Conservation (phyloP, 257 asterid genomes). For the Striga asiatica region DNA sequence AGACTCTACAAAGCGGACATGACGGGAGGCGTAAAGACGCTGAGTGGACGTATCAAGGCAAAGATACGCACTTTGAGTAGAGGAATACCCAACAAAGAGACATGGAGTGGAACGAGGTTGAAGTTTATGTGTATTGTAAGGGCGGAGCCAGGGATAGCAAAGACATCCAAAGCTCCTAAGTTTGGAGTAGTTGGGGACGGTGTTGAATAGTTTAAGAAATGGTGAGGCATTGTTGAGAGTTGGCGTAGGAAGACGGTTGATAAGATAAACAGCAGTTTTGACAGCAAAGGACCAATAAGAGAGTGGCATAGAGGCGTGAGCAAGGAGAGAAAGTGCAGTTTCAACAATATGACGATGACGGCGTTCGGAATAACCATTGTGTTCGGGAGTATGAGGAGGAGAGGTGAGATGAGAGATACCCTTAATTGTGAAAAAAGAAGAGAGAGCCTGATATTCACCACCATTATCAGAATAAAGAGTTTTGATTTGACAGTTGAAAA, state of each 20-base stretch:
- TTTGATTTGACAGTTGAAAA: not conserved
- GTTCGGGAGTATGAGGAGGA: conserved; percentile 13
- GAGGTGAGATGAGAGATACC: conserved; percentile 14
- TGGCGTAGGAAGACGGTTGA: not conserved
- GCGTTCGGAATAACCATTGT: conserved; percentile 8
- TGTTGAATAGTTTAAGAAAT: too few relatives aligned
- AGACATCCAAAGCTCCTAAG: not conserved
- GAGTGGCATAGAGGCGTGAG: not conserved
- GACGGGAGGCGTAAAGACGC: not conserved
- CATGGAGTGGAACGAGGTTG: not conserved
- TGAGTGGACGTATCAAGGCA: not conserved
- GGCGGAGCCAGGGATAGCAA: not conserved
- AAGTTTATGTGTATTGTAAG: not conserved
- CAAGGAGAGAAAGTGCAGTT: not conserved
- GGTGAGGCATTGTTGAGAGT: not conserved
- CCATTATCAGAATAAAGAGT: not conserved
- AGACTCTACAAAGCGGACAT: not conserved
- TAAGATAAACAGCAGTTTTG: not conserved
- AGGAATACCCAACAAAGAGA: not conserved
- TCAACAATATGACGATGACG: conserved; percentile 10
- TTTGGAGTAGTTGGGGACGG: not conserved
- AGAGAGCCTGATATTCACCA: not conserved
- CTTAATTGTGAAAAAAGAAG: not conserved
- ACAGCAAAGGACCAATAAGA: not conserved
- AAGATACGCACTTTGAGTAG: not conserved